Conservation (phyloP, 257 asterid genomes). For the Mentha longifolia region DNA sequence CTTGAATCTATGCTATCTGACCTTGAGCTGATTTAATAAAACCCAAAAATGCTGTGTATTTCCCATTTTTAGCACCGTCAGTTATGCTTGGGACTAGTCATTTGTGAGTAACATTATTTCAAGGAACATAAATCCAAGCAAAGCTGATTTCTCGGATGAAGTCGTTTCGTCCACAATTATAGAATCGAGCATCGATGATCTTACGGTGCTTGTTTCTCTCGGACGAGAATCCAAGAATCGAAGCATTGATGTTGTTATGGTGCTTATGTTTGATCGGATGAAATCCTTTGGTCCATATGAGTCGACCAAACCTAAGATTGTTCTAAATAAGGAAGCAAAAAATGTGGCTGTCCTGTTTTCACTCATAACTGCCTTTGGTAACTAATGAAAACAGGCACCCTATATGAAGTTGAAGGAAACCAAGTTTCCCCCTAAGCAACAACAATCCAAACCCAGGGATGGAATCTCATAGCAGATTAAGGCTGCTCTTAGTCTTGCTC, state of each 20-base stretch:
- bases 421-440: not conserved
- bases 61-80: not conserved
- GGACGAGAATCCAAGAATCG: not conserved
- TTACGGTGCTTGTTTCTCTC: not conserved
- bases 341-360: slow-evolving; percentile 15
- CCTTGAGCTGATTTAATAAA: slow-evolving; percentile 16
- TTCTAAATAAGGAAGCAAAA: slow-evolving; percentile 8
- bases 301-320: not conserved
- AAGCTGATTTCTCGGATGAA: not conserved
- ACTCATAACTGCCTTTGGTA: slow-evolving; percentile 12
- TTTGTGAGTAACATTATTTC: not conserved
- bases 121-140: not conserved
- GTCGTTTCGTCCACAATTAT: not conserved
- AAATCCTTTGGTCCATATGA: not conserved
- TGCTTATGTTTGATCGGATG: not conserved
- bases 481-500: slow-evolving; percentile 33
- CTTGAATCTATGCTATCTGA: not conserved
- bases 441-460: slow-evolving; percentile 24
- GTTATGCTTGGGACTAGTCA: not conserved
- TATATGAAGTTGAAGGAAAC: not conserved
- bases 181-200: not conserved
- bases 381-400: not conserved
- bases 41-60: not conserved
- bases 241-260: not conserved
- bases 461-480: slow-evolving; percentile 32